Base-by-base conservation (phyloP, 176 grass and related monocot species). In the Bolboschoenus planiculmis region DNA sequence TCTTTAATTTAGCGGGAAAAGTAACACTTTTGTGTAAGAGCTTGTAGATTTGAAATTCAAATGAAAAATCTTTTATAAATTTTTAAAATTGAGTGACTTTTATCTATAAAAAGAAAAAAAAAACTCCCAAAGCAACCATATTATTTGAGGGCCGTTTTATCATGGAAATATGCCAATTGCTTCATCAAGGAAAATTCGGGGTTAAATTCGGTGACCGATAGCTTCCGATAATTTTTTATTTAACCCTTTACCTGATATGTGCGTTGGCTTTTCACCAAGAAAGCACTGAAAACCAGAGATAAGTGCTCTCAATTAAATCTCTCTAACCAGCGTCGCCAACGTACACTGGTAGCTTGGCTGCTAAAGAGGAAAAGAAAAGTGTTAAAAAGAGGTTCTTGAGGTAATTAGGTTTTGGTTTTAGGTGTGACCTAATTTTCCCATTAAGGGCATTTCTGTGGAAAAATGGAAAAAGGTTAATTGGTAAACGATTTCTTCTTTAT, bases 401-500 rank as follows among this genome's bases (percentile, higher is more conserved):
- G 55, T 81, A 59, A 81, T 60, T 81, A 81, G 78, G 56, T 60
- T 60, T 80, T 60, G 78, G 56, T 42, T 80, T 81, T 81, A 40
- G 78, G 35, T 81, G 53, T 81, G 78, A 81, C 78, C 78, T 81
- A 81, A 81, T 81, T 60, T 16, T 60, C 4, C 78, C 78, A 61
- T 60, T 40, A 43, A 43, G 78, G 55, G 55, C 55, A 36, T 43
- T 81, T n/a, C 15, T 40, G 33, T 58, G 10, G 56, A 81, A 81
- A 81, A 10, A 40, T 81, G 78, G 55, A 61, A 81, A 61, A 81
- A 26, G 78, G n/a, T n/a, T n/a, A n/a, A n/a, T 81, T 81, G 78
- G 51, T 81, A 81, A 80, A 40, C 48, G 29, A 29, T 35, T 65
- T 36, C 6, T 36, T 6, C 16, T 7, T 65, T 48, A 26, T 72